These are phyloP conservation scores for Phytophthora colocasiae DNA, from an alignment of 352 stramenopile species.

Conservation along the genomic window DNA sequence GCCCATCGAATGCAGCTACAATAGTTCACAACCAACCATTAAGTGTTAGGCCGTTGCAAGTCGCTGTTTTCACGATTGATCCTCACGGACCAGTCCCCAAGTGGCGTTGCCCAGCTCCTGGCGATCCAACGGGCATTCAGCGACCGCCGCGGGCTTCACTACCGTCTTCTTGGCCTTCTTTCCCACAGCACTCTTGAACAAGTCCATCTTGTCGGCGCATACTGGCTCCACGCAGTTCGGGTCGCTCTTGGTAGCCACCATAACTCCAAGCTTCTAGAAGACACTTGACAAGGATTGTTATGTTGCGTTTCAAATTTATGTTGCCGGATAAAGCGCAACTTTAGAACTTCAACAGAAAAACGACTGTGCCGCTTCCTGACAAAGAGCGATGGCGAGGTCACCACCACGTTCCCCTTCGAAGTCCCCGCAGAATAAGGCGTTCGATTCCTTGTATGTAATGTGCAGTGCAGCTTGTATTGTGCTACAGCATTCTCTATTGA, in stretches of 20 bases:
- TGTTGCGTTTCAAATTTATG: slow-evolving; percentile 11
- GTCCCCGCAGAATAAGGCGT: slow-evolving; percentile 44
- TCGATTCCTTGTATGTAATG: slow-evolving; percentile 32
- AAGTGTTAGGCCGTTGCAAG: slow-evolving; percentile 2
- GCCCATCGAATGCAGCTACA: slow-evolving; percentile 92
- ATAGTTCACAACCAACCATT: not conserved
- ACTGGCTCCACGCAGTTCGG: slow-evolving; percentile 87
- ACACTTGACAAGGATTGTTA: slow-evolving; percentile 1
- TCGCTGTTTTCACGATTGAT: slow-evolving; percentile 5
- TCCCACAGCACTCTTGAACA: slow-evolving; percentile 83
- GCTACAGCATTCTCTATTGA: slow-evolving; percentile 9
- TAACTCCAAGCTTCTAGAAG: slow-evolving; percentile 3
- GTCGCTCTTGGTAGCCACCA: slow-evolving; percentile 62
- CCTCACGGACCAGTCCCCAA: slow-evolving; percentile 80
- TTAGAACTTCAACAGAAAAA: slow-evolving; percentile 37
- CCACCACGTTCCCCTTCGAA: slow-evolving; percentile 51
- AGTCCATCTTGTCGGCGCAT: slow-evolving; percentile 86
- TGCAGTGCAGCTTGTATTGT: not conserved
- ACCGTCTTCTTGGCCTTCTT: slow-evolving; percentile 36
- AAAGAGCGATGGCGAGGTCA: slow-evolving; percentile 21
- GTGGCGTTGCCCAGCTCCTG: slow-evolving; percentile 88
- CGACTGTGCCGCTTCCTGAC: slow-evolving; percentile 8
- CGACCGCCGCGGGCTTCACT: slow-evolving; percentile 21
- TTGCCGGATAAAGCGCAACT: slow-evolving; percentile 8
- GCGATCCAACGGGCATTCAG: slow-evolving; percentile 87